Conservation (phyloP, 1,284 basidiomycete species). For the Ceratobasidium sp. region DNA sequence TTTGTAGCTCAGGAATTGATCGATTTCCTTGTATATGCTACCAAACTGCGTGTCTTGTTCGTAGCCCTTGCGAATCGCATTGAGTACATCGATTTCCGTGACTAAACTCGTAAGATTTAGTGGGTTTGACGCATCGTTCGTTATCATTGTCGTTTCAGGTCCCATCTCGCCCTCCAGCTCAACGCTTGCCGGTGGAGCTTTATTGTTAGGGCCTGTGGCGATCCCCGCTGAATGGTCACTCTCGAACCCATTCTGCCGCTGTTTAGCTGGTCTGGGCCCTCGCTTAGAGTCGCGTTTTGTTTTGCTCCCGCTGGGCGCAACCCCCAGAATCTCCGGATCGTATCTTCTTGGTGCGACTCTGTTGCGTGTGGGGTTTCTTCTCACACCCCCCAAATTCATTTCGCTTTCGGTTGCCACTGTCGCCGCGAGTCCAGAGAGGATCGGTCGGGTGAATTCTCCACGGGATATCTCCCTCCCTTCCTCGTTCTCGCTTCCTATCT, state of each 20-base stretch:
- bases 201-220: too few relatives aligned
- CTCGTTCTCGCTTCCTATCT: neutral
- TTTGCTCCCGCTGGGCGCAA: neutral
- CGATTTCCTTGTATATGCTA: neutral
- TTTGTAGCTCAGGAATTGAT: neutral
- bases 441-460: neutral
- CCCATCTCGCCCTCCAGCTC: slow-evolving; percentile 15
- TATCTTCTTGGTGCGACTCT: neutral
- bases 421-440: neutral
- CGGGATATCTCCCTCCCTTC: neutral
- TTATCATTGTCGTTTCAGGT: too few relatives aligned
- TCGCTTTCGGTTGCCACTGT: neutral
- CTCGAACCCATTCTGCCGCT: too few relatives aligned
- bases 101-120: neutral
- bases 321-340: neutral
- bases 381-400: neutral
- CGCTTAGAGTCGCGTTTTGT: neutral
- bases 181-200: neutral
- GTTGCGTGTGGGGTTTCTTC: neutral
- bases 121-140: neutral
- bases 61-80: neutral
- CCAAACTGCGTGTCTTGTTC: neutral
- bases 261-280: neutral
- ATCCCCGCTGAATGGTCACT: too few relatives aligned
- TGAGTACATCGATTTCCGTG: slow-evolving; percentile 2